Evolutionary conservation across 2,329 filamentous ascomycete species (phyloP).

Genomic region (Gaeumannomyces sp.): DNA sequence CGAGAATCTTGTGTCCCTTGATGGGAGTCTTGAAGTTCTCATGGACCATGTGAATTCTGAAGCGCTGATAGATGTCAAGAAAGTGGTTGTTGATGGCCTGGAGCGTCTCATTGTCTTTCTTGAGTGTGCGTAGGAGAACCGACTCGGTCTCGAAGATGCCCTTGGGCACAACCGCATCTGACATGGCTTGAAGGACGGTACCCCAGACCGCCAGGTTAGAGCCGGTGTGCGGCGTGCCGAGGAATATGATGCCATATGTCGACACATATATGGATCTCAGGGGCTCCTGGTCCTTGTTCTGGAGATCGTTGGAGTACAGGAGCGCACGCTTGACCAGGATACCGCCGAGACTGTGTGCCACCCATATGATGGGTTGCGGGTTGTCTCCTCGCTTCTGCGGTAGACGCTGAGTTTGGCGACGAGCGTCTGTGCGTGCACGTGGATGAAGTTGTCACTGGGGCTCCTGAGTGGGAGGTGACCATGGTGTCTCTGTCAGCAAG

Average conservation of each 20-base stretch:
- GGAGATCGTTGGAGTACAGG: constrained; percentile 58
- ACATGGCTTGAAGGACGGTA: constrained; percentile 60
- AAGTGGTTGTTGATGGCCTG: constrained; percentile 71
- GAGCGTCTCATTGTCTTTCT: constrained; percentile 66
- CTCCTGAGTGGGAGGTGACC: constrained; percentile 27
- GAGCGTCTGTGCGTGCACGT: constrained; percentile 65
- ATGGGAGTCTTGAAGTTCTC: constrained; percentile 68
- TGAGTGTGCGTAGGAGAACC: constrained; percentile 63
- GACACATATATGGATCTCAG: constrained; percentile 65
- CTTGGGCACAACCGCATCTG: constrained; percentile 56
- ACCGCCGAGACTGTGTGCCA: constrained; percentile 68
- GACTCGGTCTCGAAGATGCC: constrained; percentile 62
- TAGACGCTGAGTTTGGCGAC: constrained; percentile 57
- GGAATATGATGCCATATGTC: constrained; percentile 69
- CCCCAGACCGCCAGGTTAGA: constrained; percentile 65
- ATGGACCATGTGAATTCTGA: constrained; percentile 70
- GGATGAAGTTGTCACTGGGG: constrained; percentile 60
- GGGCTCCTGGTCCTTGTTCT: constrained; percentile 53
- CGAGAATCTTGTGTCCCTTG: constrained; percentile 49
- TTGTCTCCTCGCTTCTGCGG: constrained; percentile 50
- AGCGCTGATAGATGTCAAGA: constrained; percentile 62
- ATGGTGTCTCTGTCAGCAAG: constrained; percentile 22
- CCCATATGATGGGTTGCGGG: constrained; percentile 67
- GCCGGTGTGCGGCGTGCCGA: constrained; percentile 70
- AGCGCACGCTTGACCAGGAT: constrained; percentile 66